Evolutionary conservation across 208 protist genomes (phyloP), one percentile per base, ranked within the genome.

Genomic region (Leishmania braziliensis): DNA sequence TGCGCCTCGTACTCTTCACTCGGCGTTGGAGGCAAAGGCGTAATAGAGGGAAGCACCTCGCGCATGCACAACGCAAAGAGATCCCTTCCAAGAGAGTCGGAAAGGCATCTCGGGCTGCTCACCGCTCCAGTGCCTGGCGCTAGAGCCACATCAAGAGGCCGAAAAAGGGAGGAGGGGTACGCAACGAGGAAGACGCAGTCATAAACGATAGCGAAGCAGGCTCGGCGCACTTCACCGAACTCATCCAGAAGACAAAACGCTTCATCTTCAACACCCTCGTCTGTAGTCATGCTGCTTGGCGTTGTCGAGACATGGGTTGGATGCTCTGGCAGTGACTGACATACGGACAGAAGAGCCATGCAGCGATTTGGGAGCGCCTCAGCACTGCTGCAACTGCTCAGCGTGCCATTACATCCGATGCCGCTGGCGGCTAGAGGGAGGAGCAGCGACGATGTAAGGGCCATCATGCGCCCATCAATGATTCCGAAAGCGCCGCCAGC

Each of bases 131-230:
- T 39, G 29, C 51, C 14, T 14, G 51, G 46, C 71, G 26, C 50
- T 43, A 46, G 33, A 39, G 71, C 51, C 33, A 10, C n/a, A 39
- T 46, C 8, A 18, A 23, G 33, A 8, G 80, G 53, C n/a, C 75
- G 80, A 71, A 79, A 76, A 71, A 84, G 80, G 54, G 80, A 84
- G 39, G 23, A 26, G 14, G 68, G 53, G 58, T 84, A 84, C 36
- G 80, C 74, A 5, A 63, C 60, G 20, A 88, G 75, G 29, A 86
- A 82, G 16, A 84, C 62, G 46, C 75, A 77, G 77, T 90, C 83
- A 50, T 90, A 88, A 3, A 94, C 58, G 73, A 94, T 77, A 26
- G 84, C 81, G 36, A 92, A 86, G 66, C 84, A 82, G 39, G 91
- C 88, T 23, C 90, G 84, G 6, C 85, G 82, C 29, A 94, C 69